Conservation (phyloP, 176 grass and related monocot genomes). For the Triticum monococcum region DNA sequence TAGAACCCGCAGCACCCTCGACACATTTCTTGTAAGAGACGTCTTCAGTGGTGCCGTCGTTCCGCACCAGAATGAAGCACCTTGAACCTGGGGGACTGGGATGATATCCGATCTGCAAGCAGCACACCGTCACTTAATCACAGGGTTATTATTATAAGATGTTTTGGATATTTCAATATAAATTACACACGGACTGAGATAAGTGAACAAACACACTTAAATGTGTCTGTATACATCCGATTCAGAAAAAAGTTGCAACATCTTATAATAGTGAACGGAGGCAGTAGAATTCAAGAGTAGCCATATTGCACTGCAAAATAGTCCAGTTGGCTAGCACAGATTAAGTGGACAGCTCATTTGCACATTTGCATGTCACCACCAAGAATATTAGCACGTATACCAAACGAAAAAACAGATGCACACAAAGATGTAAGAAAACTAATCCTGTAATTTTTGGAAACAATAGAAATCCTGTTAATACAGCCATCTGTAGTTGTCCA, state of each 20-base stretch:
- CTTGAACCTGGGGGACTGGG: conserved; percentile 22
- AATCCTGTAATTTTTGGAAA: not conserved
- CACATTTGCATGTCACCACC: no score
- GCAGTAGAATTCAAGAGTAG: no score
- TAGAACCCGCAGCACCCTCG: conserved; percentile 31
- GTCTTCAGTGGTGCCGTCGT: conserved; percentile 28
- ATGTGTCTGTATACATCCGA: no score
- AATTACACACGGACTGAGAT: no score
- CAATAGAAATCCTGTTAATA: not conserved
- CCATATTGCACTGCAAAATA: no score
- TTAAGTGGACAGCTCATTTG: no score
- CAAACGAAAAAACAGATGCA: not conserved
- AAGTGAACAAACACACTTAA: no score
- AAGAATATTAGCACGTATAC: not conserved
- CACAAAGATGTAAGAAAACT: not conserved
- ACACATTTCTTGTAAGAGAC: conserved; percentile 45
- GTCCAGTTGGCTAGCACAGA: no score
- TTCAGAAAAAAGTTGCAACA: no score
- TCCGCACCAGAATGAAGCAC: conserved; percentile 37
- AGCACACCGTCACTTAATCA: not conserved
- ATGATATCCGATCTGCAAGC: conserved; percentile 40
- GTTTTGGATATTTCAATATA: no score
- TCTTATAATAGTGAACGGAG: no score
- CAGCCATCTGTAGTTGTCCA: not conserved
- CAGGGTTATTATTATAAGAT: not conserved